A percentile compares a stretch with the other conserved stretches of the same genome.
Conservation (phyloP, 78 protist genomes). For the Emiliania huxleyi region DNA sequence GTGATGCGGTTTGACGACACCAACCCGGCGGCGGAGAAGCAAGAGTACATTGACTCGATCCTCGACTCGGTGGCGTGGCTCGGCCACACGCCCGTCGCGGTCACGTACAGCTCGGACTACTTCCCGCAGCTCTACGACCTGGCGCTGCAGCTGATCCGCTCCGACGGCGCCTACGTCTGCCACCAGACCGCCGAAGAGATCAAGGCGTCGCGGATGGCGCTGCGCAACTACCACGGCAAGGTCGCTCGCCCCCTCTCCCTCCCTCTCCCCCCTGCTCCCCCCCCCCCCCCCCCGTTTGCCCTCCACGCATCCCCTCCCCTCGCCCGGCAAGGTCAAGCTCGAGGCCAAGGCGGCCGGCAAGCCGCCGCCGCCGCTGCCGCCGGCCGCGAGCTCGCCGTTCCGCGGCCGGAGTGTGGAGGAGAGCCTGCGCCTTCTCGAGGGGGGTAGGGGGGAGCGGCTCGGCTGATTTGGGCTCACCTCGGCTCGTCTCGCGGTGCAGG, state of each 20-base stretch:
- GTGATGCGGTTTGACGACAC: conserved; percentile 98
- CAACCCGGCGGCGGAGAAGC: conserved; percentile 95
- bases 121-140: conserved; percentile 87
- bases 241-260: not conserved
- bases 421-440: conserved; percentile 52
- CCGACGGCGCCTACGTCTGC: conserved; percentile 87
- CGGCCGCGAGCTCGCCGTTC: conserved; percentile 72
- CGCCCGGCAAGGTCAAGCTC: not conserved
- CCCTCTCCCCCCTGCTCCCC: not conserved
- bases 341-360: not conserved
- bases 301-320: not conserved
- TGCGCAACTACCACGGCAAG: not conserved
- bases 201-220: not conserved
- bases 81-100: not conserved
- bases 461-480: no score
- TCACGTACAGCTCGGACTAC: conserved; percentile 90
- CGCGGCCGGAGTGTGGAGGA: conserved; percentile 93
- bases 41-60: conserved; percentile 85
- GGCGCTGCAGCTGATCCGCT: conserved; percentile 87
- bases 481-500: conserved; percentile 85
- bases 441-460: no score
- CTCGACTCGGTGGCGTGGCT: conserved; percentile 49
- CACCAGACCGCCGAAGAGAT: conserved; percentile 80
- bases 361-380: conserved; percentile 21
- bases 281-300: not conserved